Conservation (phyloP, 768 basidiomycete species). For the Polyporus arcularius region DNA sequence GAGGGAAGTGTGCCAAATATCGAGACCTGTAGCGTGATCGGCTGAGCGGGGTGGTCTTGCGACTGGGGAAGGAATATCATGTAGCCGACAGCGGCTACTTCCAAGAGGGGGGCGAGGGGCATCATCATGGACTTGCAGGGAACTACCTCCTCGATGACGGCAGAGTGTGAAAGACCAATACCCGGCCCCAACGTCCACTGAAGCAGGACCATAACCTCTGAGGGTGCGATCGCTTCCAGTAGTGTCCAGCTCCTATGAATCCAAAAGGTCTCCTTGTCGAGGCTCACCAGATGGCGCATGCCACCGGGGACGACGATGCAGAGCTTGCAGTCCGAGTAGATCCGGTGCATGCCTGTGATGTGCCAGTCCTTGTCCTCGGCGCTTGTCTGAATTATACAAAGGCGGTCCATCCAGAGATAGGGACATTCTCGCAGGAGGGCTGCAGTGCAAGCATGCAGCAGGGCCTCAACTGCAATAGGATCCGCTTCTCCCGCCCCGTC, state of each 20-base stretch:
- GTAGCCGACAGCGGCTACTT: not conserved
- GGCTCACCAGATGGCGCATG: slow-evolving; percentile 6
- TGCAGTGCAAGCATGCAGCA: slow-evolving; percentile 6
- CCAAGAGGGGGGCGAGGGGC: not conserved
- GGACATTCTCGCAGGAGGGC: not conserved
- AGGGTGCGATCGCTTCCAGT: slow-evolving; percentile 9
- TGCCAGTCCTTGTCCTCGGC: slow-evolving; percentile 14
- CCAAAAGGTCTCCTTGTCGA: slow-evolving; percentile 15
- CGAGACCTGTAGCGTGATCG: too few species aligned
- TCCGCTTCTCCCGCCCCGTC: slow-evolving; percentile 8
- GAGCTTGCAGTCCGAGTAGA: slow-evolving; percentile 8
- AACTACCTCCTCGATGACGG: not conserved
- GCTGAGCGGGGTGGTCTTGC: too few species aligned
- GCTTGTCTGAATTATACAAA: slow-evolving; percentile 14
- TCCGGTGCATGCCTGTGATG: slow-evolving; percentile 9
- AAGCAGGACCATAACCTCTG: not conserved
- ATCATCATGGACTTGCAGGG: not conserved
- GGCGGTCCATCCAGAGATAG: slow-evolving; percentile 17
- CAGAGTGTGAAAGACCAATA: not conserved
- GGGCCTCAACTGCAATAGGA: slow-evolving; percentile 9
- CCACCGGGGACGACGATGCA: slow-evolving; percentile 17
- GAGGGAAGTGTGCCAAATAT: too few species aligned
- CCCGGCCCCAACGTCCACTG: not conserved
- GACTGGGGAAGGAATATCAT: too few species aligned
- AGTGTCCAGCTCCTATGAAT: slow-evolving; percentile 19